Conservation (phyloP, 2,329 filamentous ascomycete genomes). For the Monosporascus sp. region DNA sequence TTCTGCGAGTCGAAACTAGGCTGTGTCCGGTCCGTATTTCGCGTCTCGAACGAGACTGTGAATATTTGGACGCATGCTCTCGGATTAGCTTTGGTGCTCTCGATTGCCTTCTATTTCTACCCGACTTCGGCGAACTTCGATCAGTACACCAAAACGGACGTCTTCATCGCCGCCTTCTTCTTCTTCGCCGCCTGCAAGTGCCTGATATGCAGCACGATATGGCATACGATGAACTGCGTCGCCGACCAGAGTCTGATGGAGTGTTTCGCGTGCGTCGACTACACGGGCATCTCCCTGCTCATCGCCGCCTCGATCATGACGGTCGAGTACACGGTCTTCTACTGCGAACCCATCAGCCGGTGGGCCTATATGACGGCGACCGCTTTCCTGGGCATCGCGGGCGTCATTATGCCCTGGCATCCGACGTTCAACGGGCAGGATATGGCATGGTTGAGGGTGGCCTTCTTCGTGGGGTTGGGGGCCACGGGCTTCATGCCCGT, state of each 20-base stretch:
- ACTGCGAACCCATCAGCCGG: slow-evolving; percentile 86
- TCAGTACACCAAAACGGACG: slow-evolving; percentile 79
- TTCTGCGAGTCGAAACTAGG: slow-evolving; percentile 90
- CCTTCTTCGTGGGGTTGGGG: slow-evolving; percentile 84
- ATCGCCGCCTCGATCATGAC: slow-evolving; percentile 97
- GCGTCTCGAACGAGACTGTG: slow-evolving; percentile 85
- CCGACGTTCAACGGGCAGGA: slow-evolving; percentile 88
- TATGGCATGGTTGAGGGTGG: slow-evolving; percentile 88
- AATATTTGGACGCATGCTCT: slow-evolving; percentile 98
- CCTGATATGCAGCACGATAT: slow-evolving; percentile 88
- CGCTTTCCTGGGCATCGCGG: slow-evolving; percentile 73
- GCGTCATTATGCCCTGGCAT: slow-evolving; percentile 92
- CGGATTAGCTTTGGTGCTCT: slow-evolving; percentile 80
- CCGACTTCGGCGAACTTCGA: slow-evolving; percentile 82
- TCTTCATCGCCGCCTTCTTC: slow-evolving; percentile 88
- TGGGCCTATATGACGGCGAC: slow-evolving; percentile 84
- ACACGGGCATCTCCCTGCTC: slow-evolving; percentile 92
- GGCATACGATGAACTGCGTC: slow-evolving; percentile 99
- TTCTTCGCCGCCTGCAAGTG: slow-evolving; percentile 96
- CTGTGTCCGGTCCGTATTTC: slow-evolving; percentile 78
- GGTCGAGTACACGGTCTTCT: slow-evolving; percentile 97
- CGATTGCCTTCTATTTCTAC: slow-evolving; percentile 94
- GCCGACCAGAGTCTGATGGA: slow-evolving; percentile 86
- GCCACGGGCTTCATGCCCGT: slow-evolving; percentile 87
- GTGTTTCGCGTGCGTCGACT: slow-evolving; percentile 95